Conservation (phyloP, 352 stramenopile genomes). For the Phytophthora ohioensis region DNA sequence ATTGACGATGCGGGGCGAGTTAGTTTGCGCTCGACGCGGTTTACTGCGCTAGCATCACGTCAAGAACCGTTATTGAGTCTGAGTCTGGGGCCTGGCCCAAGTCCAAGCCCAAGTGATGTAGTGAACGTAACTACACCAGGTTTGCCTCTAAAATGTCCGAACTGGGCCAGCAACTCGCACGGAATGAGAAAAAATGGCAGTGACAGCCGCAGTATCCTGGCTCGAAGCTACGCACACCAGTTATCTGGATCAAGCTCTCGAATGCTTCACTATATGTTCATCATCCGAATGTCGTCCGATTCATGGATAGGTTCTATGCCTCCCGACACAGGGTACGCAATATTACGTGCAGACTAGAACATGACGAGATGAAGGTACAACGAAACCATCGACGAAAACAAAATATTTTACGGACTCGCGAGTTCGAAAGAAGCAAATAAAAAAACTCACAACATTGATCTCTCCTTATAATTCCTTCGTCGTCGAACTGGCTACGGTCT, state of each 20-base stretch:
- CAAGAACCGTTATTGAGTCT: constrained; percentile 36
- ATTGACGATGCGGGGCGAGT: not conserved
- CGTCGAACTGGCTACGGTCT: not conserved
- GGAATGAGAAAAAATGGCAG: constrained; percentile 6
- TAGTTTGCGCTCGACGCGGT: constrained; percentile 7
- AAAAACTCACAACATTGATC: not conserved
- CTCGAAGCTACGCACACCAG: constrained; percentile 30
- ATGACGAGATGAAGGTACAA: too few relatives aligned
- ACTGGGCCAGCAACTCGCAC: not conserved
- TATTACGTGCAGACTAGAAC: constrained; percentile 16
- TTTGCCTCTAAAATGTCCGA: constrained; percentile 17
- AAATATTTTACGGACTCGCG: not conserved
- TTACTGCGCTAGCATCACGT: not conserved
- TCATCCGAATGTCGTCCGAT: constrained; percentile 26
- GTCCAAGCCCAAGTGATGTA: constrained; percentile 36
- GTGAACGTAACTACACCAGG: constrained; percentile 21
- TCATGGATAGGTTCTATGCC: constrained; percentile 13
- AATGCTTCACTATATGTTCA: constrained; percentile 41
- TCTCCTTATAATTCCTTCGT: constrained; percentile 11
- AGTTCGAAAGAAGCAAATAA: not conserved
- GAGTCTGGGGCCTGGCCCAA: constrained; percentile 29
- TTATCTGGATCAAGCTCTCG: constrained; percentile 37
- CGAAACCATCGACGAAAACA: not conserved
- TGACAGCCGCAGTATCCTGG: constrained; percentile 12
- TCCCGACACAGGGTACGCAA: constrained; percentile 26